phyloP scores from a whole-genome alignment of 768 basidiomycete genomes.

The Termitomyces sp. region DNA sequence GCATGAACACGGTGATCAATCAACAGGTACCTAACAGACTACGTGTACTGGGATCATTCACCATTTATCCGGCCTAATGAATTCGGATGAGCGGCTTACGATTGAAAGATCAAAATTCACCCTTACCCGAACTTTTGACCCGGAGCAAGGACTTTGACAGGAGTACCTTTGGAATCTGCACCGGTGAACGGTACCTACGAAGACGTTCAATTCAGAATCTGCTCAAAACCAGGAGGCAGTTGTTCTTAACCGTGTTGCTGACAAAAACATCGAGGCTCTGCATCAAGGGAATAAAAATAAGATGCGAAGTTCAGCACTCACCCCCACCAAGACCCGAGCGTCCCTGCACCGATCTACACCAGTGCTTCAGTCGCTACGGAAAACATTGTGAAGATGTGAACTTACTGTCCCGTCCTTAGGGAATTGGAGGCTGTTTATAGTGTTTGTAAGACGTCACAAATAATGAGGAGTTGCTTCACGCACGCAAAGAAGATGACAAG shows the following conservation, averaged over 20 bases:
- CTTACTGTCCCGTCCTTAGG: slow-evolving; percentile 31
- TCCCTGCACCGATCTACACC: slow-evolving; percentile 26
- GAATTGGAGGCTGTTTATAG: slow-evolving; percentile 25
- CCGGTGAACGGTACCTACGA: slow-evolving; percentile 19
- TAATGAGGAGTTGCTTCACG: slow-evolving; percentile 6
- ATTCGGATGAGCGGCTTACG: not conserved
- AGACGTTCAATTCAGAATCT: not conserved
- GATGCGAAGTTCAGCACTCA: slow-evolving; percentile 10
- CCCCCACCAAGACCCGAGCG: slow-evolving; percentile 30
- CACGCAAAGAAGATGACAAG: slow-evolving; percentile 60
- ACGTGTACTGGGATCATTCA: not conserved
- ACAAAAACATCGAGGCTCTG: not conserved
- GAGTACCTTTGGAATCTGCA: slow-evolving; percentile 20
- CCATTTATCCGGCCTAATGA: slow-evolving; percentile 7
- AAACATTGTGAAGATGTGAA: not conserved
- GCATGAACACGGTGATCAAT: not conserved
- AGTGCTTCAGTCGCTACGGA: not conserved
- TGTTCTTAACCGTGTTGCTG: slow-evolving; percentile 18
- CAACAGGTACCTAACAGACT: not conserved
- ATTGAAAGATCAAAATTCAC: not conserved
- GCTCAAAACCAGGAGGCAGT: not conserved
- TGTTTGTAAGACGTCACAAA: not conserved
- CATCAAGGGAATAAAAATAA: not conserved
- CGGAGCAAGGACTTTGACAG: slow-evolving; percentile 21
- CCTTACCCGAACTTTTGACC: slow-evolving; percentile 28